Base-by-base conservation (phyloP, 2,329 filamentous ascomycete genomes). In the Trichoderma pleuroti region DNA sequence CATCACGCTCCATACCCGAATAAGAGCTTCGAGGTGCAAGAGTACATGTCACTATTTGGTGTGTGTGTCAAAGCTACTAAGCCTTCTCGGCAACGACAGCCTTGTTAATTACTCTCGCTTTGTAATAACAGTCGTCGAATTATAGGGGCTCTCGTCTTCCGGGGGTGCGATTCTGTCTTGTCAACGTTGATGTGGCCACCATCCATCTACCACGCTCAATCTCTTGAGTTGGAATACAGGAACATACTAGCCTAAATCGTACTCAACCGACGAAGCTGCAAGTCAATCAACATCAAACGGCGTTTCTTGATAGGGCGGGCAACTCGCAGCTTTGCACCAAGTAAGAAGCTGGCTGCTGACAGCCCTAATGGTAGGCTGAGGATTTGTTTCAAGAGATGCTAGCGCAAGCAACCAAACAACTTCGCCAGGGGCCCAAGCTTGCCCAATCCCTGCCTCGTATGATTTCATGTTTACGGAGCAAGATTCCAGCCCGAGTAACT, bases 301-400 rank as follows among this genome's bases (percentile, higher is more conserved):
- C 54, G 24, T 24, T 26, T 49, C 24, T 32, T 60, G 64, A 34
- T 68, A 59, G 64, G 36, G 30, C 10, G n/a, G 9, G 36, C 28
- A 59, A 26, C 14, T 49, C 26, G 54, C 64, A 59, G 30, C 16
- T 60, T 60, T 57, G 34, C n/a, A 67, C 52, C 8, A 30, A 59
- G 54, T 34, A 24, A 36, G 64, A 59, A 46, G 36, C 54, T 28
- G 34, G 52, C n/a, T 46, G 30, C 66, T 61, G 65, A 68, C 65
- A 68, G 36, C 65, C 65, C 36, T 34, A 68, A 59, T 60, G 65
- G 54, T 49, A 68, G 66, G 66, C 66, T 60, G 66, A 60, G 66
- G 26, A 49, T 34, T 68, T 59, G 60, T 70, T 64, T 64, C 68
- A 63, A 24, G 26, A 34, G 26, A 57, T 59, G 52, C 34, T 63